Base-by-base conservation (phyloP, 371 early-diverging fungal genomes). In the Actinomucor elegans region DNA sequence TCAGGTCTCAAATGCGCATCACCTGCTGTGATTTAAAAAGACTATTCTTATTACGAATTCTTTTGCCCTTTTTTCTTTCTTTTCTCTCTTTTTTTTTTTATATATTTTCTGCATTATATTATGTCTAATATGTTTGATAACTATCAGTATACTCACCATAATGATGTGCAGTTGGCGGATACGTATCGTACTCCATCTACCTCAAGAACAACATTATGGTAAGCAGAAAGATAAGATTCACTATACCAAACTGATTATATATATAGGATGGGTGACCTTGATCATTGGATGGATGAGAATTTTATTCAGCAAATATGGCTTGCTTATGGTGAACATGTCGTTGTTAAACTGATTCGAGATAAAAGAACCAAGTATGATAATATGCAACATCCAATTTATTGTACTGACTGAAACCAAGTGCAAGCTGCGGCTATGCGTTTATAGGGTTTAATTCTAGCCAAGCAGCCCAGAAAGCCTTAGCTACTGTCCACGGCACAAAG, bases 321-420 rank as follows among this genome's bases (percentile, higher is more conserved):
- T 23, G 66, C 59, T 17, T 47, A 83, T 28, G 90, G 91, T 24
- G 89, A 91, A 61, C 53, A 66, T 28, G 90, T 92, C 5, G 67
- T 82, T 9, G 92, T 94, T 44, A 95, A 95, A 69, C 79, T 92
- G 69, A 93, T 95, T 72, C 80, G 90, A 35, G 93, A 97, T 70
- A 87, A 88, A 50, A 53, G 65, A 59, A 72, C 55, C 18, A 38
- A 18, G 29, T 20, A 48, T 11, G n/a, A n/a, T n/a, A n/a, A n/a
- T n/a, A n/a, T n/a, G n/a, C n/a, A n/a, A n/a, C n/a, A n/a, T n/a
- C n/a, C n/a, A n/a, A n/a, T 29, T n/a, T 7, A 44, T 43, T 48
- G 18, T 32, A 38, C 61, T n/a, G n/a, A n/a, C n/a, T n/a, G n/a
- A n/a, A n/a, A n/a, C n/a, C n/a, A n/a, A 81, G 81, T 17, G 62